Base-by-base conservation (phyloP, 768 basidiomycete genomes). In the Tremella fuciformis region DNA sequence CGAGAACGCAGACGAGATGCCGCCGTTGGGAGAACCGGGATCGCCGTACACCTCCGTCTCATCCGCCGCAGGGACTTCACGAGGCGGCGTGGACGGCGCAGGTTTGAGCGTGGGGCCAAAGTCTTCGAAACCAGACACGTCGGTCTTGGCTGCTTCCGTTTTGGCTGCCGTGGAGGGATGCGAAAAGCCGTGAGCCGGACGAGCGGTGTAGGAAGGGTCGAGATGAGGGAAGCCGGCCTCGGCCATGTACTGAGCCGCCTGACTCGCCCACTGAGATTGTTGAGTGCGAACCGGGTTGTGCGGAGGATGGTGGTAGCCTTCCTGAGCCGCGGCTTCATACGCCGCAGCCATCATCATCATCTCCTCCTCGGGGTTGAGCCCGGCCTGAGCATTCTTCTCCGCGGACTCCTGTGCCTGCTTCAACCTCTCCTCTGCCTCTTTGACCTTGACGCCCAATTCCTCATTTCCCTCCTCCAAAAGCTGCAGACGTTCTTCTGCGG, bases 341-440 rank as follows among this genome's bases (percentile, higher is more conserved):
- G 71, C 71, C 26, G 66, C 66, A 9, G 69, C 69, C 69, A 73
- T 69, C 71, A 73, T 73, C 71, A 73, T 69, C 71, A 73, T 73
- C 58, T 73, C 71, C 56, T 73, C 71, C 49, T 73, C 71, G 19
- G 71, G 71, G 29, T 34, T 34, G 29, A 34, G 29, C 29, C 29
- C 29, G 29, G 29, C 29, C 11, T 34, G 29, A 11, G 53, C 62
- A 8, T 67, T 46, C 54, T 64, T 64, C 51, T 56, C 64, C 13
- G 65, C 66, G 29, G 29, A 34, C 49, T 79, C 78, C 66, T 84
- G 84, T 26, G 82, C 84, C 51, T 81, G 82, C 62, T 77, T 80
- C 57, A 92, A 77, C 55, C 80, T 80, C 63, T 82, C 80, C 29
- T 82, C 80, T 37, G 88, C 87, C 73, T 91, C 88, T 22, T 85